These are phyloP conservation scores for Kockovaella imperatae DNA, from an alignment of 768 basidiomycete genomes.

Conservation along the genomic window DNA sequence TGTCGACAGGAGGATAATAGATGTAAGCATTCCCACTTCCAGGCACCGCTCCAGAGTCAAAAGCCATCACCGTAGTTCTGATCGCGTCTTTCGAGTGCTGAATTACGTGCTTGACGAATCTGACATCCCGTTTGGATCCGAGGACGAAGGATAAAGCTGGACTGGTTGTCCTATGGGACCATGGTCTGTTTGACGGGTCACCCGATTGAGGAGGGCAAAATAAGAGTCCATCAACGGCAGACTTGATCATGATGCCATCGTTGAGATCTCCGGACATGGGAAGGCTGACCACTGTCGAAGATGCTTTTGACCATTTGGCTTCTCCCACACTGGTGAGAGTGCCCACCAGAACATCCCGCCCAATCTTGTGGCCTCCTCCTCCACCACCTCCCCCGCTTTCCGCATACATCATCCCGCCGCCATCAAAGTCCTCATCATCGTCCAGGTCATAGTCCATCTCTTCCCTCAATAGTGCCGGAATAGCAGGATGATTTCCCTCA, in stretches of 20 bases:
- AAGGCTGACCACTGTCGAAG: conserved; percentile 42
- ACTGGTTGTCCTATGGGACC: conserved; percentile 66
- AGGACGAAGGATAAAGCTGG: conserved; percentile 88
- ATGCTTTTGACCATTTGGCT: conserved; percentile 74
- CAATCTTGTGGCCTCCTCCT: conserved; percentile 48
- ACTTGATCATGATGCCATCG: conserved; percentile 25
- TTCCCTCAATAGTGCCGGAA: conserved; percentile 75
- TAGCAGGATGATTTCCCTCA: conserved; percentile 50
- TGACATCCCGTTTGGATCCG: conserved; percentile 80
- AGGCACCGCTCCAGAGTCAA: conserved; percentile 56
- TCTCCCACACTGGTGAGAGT: conserved; percentile 53
- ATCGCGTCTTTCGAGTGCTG: conserved; percentile 22
- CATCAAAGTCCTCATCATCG: conserved; percentile 55
- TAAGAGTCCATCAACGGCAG: conserved; percentile 42
- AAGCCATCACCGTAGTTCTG: conserved; percentile 56
- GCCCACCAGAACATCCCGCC: conserved; percentile 57
- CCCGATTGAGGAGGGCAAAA: conserved; percentile 22
- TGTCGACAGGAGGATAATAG: conserved; percentile 55
- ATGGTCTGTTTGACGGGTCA: conserved; percentile 14
- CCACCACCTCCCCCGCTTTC: conserved; percentile 12
- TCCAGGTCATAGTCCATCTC: conserved; percentile 76
- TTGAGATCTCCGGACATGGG: conserved; percentile 12
- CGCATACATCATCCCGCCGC: no score
- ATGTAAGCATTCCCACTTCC: conserved; percentile 78
- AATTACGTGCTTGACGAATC: conserved; percentile 72